Evolutionary conservation across 164 flowering plant species (phyloP).

Genomic region (Nelumbo lutea): DNA sequence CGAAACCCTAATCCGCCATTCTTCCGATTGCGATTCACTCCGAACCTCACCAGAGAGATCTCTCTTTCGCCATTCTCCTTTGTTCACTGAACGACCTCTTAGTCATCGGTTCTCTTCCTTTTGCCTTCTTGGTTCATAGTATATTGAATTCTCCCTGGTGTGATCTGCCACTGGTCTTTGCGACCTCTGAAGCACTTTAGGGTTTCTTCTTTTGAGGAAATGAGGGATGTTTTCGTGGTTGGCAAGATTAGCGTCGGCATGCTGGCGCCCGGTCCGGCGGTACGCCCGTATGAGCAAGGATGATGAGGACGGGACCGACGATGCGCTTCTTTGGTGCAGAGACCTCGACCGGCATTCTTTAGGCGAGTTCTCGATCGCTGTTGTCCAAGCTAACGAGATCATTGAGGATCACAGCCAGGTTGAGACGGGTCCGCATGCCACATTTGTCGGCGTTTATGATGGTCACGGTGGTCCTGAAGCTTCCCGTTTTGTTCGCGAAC

Average conservation of each 20-base stretch:
- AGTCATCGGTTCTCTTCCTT: too few relatives aligned
- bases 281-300: constrained; percentile 77
- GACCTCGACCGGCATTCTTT: constrained; percentile 53
- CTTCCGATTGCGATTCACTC: background rate
- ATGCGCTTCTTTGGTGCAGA: constrained; percentile 51
- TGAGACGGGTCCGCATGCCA: constrained; percentile 43
- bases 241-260: constrained; percentile 42
- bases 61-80: background rate
- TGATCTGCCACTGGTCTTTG: background rate
- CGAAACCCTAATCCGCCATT: background rate
- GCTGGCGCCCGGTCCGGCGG: constrained; percentile 52
- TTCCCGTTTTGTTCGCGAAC: constrained; percentile 49
- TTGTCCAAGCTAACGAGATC: constrained; percentile 63
- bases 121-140: background rate
- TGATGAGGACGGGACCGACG: constrained; percentile 30
- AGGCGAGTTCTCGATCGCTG: constrained; percentile 75
- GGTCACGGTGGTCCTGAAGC: constrained; percentile 89
- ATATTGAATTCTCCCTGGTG: background rate
- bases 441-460: constrained; percentile 77
- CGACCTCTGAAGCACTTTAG: constrained; percentile 5
- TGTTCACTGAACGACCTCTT: background rate
- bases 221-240: constrained; percentile 82
- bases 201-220: constrained; percentile 37
- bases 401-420: constrained; percentile 86
- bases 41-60: background rate